Base-by-base conservation (phyloP, 257 asterid genomes). In the Eucommia ulmoides region DNA sequence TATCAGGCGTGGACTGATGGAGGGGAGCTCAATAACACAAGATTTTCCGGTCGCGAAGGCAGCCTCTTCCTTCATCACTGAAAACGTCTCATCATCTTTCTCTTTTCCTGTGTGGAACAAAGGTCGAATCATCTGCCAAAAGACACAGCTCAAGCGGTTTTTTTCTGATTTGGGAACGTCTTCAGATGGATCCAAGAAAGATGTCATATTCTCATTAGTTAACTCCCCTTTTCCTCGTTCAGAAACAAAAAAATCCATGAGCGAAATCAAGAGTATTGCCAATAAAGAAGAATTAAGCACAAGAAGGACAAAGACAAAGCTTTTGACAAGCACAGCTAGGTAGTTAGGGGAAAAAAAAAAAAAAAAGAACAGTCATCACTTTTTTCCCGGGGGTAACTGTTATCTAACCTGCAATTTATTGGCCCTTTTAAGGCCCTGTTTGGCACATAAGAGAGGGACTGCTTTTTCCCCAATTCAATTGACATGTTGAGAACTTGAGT, bases 31-130 rank as follows among this genome's bases (percentile, higher is more conserved):
- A 56, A 69, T 68, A 55, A 73, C 94, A 24, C 75, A 79, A 38
- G 86, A 89, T 55, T 85, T 82, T 25, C 96, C 94, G 15, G 83
- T 82, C 50, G 91, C 96, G 42, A 85, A 85, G 64, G 93, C 80
- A 57, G 93, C 76, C 22, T 82, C 80, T 64, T 63, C 83, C 33
- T 77, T 89, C 64, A 82, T 89, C 24, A 82, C 74, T 64, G 88
- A 89, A 24, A 52, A 25, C 59, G 62, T 84, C 54, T 85, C 94
- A 44, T 52, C 98, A 23, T 68, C 88, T 42, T 89, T 89, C 57
- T 54, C 78, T 72, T 85, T 69, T 64, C 93, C 97, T 5, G 93
- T 87, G 33, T 85, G 96, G 96, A 85, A 80, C 54, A 85, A 80
- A 77, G 94, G 93, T n/a, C 65, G 97, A 50, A 82, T 89, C 44